Conservation (phyloP, 2,329 filamentous ascomycete species). For the Rosellinia necatrix region DNA sequence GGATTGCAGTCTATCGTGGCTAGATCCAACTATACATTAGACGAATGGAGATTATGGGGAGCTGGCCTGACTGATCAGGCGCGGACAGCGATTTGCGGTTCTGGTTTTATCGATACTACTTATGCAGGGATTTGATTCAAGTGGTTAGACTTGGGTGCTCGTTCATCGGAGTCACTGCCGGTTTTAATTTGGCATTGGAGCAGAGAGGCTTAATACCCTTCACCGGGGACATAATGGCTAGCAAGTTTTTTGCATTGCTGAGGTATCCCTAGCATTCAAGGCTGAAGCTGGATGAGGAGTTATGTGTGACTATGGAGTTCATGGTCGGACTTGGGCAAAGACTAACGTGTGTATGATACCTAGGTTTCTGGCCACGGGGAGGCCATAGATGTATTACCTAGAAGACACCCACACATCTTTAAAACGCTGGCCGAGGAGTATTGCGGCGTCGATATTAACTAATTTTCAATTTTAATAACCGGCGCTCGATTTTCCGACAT, state of each 20-base stretch:
- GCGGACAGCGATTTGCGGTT: constrained; percentile 38
- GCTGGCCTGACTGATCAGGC: constrained; percentile 36
- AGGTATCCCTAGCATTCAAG: background rate
- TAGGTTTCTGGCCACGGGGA: background rate
- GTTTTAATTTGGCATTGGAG: background rate
- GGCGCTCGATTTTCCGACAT: no score
- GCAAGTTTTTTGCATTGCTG: background rate
- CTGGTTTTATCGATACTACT: constrained; percentile 35
- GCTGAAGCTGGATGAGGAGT: no score
- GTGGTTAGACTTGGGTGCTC: background rate
- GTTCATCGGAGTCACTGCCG: background rate
- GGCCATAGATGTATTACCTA: background rate
- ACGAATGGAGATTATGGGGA: constrained; percentile 40
- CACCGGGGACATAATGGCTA: background rate
- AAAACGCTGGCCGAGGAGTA: background rate
- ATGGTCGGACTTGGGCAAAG: no score
- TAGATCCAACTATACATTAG: constrained; percentile 37
- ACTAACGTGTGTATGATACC: no score
- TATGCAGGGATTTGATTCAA: constrained; percentile 36
- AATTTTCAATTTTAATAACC: no score
- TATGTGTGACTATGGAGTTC: no score
- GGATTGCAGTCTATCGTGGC: constrained; percentile 32
- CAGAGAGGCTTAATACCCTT: background rate
- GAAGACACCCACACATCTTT: background rate
- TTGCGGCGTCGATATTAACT: no score